phyloP scores from a whole-genome alignment of 1,284 basidiomycete species.

The Trichosporon sp. region DNA sequence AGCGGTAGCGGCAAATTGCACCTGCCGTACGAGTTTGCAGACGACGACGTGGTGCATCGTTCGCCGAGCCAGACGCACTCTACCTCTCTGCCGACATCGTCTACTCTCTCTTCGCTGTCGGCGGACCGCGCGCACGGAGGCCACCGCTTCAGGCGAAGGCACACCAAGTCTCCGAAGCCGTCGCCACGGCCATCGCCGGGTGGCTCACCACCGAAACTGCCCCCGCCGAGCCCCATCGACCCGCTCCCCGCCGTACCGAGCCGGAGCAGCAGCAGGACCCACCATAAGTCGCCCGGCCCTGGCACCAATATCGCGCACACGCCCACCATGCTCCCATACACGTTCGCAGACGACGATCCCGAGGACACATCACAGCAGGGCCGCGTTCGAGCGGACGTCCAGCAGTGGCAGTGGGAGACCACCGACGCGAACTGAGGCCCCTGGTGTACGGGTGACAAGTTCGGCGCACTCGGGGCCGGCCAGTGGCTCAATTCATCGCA shows the following conservation, averaged over 20 bases:
- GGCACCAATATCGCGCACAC: neutral
- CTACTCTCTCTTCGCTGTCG: neutral
- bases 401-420: neutral
- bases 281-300: neutral
- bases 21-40: neutral
- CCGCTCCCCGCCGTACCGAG: neutral
- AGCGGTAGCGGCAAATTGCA: neutral
- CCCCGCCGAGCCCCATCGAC: conserved; percentile 1
- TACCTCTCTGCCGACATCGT: neutral
- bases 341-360: neutral
- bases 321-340: neutral
- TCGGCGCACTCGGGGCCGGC: neutral
- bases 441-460: neutral
- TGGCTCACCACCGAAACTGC: neutral
- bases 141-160: neutral
- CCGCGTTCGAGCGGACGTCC: neutral
- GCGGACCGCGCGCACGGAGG: neutral
- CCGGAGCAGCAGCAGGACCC: neutral
- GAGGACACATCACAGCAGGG: neutral
- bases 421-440: neutral
- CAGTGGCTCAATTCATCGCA: neutral
- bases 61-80: neutral
- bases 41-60: neutral
- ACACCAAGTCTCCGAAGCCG: neutral
- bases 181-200: neutral